Evolutionary conservation across 2,329 filamentous ascomycete species (phyloP).

Genomic region (Sphaerostilbella broomeana): DNA sequence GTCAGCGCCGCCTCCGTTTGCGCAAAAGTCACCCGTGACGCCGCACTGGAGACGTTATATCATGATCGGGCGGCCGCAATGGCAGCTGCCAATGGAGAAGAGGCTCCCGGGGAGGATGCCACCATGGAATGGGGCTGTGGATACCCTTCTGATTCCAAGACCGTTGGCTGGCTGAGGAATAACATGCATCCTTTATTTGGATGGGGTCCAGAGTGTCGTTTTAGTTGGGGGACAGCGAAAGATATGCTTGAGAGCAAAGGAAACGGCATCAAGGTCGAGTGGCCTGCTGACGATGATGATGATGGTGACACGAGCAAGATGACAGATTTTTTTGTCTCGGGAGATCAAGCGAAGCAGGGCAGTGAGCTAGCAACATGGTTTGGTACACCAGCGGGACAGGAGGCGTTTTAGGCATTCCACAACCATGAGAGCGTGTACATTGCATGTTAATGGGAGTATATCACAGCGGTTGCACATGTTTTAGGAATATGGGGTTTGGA

Average conservation of each 20-base stretch:
- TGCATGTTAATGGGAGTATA: background rate
- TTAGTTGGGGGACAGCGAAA: slow-evolving; percentile 93
- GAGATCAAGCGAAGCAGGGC: slow-evolving; percentile 35
- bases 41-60: slow-evolving; percentile 75
- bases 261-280: slow-evolving; percentile 67
- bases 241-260: slow-evolving; percentile 80
- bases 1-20: slow-evolving; percentile 92
- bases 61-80: slow-evolving; percentile 31
- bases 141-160: slow-evolving; percentile 82
- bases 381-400: slow-evolving; percentile 61
- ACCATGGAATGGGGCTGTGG: slow-evolving; percentile 75
- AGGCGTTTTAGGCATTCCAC: slow-evolving; percentile 71
- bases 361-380: slow-evolving; percentile 78
- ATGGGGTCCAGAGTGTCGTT: slow-evolving; percentile 88
- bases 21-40: slow-evolving; percentile 92
- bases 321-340: slow-evolving; percentile 65
- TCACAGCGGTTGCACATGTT: too few species aligned
- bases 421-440: background rate
- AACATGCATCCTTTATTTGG: slow-evolving; percentile 94
- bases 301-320: slow-evolving; percentile 62
- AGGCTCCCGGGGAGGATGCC: slow-evolving; percentile 30
- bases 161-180: slow-evolving; percentile 69
- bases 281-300: slow-evolving; percentile 70
- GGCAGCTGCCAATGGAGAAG: slow-evolving; percentile 23
- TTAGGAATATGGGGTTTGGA: too few species aligned